Base-by-base conservation (phyloP, 2,329 filamentous ascomycete genomes). In the Pseudopyricularia javanii region DNA sequence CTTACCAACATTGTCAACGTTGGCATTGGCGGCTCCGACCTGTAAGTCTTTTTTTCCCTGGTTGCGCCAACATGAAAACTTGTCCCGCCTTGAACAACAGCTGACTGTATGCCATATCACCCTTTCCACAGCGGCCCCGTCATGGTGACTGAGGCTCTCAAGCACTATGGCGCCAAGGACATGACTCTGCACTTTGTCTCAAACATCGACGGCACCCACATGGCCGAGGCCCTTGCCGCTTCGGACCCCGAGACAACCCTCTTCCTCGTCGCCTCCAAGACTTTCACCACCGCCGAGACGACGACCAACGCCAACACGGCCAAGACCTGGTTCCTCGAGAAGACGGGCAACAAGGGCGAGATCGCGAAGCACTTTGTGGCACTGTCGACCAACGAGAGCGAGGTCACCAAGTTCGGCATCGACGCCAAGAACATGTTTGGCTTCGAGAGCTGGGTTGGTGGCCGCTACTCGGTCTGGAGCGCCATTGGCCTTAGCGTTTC, bases 341-440 rank as follows among this genome's bases (percentile, higher is more conserved):
- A 84, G 73, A 82, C 80, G 1, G 77, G 69, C 67, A 69, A 85
- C 79, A 73, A 93, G 83, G 82, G 79, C 56, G 85, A 95, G 28
- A 94, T 98, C 61, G 89, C 93, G 61, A 98, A 97, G 80, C 93
- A 98, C 79, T 98, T 98, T 66, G 93, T 96, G 54, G 93, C 93
- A 47, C 82, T 98, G 52, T 97, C 93, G 50, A 98, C 93, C 69
- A 98, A 98, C 73, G 87, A 91, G 73, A 69, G 75, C 52, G 91
- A 97, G 75, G 93, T 98, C 57, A 90, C 87, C 73, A 97, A 97
- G 78, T 98, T 98, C 64, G 93, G 93, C 59, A 98, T 98, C 64
- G 91, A 97, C 74, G 85, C 84, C 73, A 91, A 91, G 80, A 98
- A 97, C 80, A 98, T 98, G 93, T 98, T 98, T 66, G 91, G 90